phyloP scores from a whole-genome alignment of 768 basidiomycete species.

The Pulveroboletus ravenelii region DNA sequence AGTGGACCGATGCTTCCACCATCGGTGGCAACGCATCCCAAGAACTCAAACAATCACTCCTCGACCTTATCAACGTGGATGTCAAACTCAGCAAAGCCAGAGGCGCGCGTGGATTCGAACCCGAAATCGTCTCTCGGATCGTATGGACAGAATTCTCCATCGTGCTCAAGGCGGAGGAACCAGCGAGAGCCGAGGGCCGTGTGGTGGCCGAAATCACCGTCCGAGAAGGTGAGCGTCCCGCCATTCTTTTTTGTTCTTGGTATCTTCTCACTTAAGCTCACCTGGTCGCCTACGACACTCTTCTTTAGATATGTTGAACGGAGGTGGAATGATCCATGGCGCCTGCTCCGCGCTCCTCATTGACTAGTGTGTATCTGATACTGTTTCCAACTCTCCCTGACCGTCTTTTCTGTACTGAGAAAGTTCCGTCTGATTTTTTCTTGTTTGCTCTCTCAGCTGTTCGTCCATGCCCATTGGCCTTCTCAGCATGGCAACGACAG shows the following conservation, averaged over 20 bases:
- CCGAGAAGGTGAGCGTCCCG: conserved; percentile 33
- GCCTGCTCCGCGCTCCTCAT: conserved; percentile 52
- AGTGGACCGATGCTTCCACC: conserved; percentile 16
- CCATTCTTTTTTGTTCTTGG: not conserved
- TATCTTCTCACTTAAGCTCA: not conserved
- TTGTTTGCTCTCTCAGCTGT: conserved; percentile 34
- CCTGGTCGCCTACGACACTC: too few species aligned
- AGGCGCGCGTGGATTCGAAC: conserved; percentile 19
- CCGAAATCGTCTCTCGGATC: conserved; percentile 23
- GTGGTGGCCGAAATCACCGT: conserved; percentile 44
- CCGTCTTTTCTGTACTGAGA: not conserved
- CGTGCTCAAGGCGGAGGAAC: conserved; percentile 41
- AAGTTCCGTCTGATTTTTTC: not conserved
- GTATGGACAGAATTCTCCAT: conserved; percentile 40
- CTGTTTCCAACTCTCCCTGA: not conserved
- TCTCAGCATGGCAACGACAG: conserved; percentile 22
- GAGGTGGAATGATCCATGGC: conserved; percentile 45
- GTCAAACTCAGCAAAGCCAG: conserved; percentile 6
- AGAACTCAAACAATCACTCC: conserved; percentile 24
- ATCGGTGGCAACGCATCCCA: conserved; percentile 28
- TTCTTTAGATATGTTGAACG: conserved; percentile 54
- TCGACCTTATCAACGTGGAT: conserved; percentile 13
- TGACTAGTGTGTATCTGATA: conserved; percentile 40
- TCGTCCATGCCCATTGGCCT: conserved; percentile 35
- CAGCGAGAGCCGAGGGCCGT: conserved; percentile 35